These are phyloP conservation scores for Diaporthe sp. DNA, from an alignment of 2,329 filamentous ascomycete genomes.

Conservation along the genomic window DNA sequence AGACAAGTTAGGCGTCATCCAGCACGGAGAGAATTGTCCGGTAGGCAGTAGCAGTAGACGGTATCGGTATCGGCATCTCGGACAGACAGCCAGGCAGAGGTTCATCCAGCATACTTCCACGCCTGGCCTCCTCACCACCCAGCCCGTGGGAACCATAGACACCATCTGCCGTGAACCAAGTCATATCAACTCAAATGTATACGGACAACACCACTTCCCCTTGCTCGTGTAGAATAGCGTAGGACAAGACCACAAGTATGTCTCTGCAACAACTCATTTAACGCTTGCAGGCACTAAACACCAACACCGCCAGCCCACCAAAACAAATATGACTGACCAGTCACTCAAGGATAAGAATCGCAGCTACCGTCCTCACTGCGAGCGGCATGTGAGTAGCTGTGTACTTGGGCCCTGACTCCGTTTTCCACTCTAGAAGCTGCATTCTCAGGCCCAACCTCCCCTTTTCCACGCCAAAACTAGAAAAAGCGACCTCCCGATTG, in stretches of 20 bases:
- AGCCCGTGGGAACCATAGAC: neutral
- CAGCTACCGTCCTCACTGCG: neutral
- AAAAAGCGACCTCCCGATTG: neutral
- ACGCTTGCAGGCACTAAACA: neutral
- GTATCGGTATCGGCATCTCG: no score
- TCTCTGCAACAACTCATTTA: neutral
- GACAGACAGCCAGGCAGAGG: no score
- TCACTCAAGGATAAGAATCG: neutral
- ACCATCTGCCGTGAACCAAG: neutral
- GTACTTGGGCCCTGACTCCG: neutral
- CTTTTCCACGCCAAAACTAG: no score
- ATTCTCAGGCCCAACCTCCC: neutral
- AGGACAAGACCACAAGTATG: neutral
- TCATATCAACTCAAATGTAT: neutral
- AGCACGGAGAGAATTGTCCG: no score
- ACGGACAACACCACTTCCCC: neutral
- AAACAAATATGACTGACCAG: neutral
- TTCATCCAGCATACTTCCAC: no score
- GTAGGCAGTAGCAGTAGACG: no score
- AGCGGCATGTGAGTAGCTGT: neutral
- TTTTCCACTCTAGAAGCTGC: neutral
- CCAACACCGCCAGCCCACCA: neutral
- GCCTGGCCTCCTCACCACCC: no score
- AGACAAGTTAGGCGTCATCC: no score
- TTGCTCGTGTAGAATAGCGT: neutral